Percentiles rank a stretch among this genome's conserved stretches.
Evolutionary conservation across 768 basidiomycete genomes (phyloP).

Genomic region (Cubamyces lactineus): DNA sequence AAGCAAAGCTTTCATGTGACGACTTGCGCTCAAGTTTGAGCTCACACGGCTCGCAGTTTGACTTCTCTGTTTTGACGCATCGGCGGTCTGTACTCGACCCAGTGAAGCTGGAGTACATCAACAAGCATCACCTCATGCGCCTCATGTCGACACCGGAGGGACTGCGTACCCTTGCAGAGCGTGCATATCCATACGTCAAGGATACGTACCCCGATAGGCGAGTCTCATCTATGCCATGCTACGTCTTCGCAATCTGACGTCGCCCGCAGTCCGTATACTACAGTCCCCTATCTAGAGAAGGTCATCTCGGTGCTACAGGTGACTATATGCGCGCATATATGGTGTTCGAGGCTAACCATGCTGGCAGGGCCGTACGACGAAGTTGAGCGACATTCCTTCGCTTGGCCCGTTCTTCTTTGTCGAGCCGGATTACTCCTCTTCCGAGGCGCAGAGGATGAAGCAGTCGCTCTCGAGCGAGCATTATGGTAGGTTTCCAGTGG

Average conservation of each 20-base stretch:
- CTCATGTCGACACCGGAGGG: slow-evolving; percentile 54
- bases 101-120: slow-evolving; percentile 81
- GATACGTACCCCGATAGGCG: slow-evolving; percentile 64
- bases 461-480: slow-evolving; percentile 43
- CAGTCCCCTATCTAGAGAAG: slow-evolving; percentile 59
- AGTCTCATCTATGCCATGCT: slow-evolving; percentile 10
- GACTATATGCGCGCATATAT: slow-evolving; percentile 2
- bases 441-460: slow-evolving; percentile 60
- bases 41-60: slow-evolving; percentile 54
- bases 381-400: slow-evolving; percentile 68
- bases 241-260: neutral
- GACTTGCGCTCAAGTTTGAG: neutral
- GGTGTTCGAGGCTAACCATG: neutral
- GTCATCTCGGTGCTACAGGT: slow-evolving; percentile 70
- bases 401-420: slow-evolving; percentile 80
- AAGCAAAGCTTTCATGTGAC: slow-evolving; percentile 6
- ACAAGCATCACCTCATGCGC: slow-evolving; percentile 80
- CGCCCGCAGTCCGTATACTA: slow-evolving; percentile 43
- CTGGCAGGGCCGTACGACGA: slow-evolving; percentile 66
- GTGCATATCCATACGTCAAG: slow-evolving; percentile 57
- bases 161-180: slow-evolving; percentile 54
- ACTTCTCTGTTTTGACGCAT: slow-evolving; percentile 75
- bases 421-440: slow-evolving; percentile 59
- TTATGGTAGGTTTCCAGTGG: slow-evolving; percentile 44
- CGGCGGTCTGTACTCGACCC: slow-evolving; percentile 83